A percentile compares a stretch with the other conserved stretches of the same genome.
phyloP scores from a whole-genome alignment of 2,329 filamentous ascomycete species.

The Aspergillus sp. region DNA sequence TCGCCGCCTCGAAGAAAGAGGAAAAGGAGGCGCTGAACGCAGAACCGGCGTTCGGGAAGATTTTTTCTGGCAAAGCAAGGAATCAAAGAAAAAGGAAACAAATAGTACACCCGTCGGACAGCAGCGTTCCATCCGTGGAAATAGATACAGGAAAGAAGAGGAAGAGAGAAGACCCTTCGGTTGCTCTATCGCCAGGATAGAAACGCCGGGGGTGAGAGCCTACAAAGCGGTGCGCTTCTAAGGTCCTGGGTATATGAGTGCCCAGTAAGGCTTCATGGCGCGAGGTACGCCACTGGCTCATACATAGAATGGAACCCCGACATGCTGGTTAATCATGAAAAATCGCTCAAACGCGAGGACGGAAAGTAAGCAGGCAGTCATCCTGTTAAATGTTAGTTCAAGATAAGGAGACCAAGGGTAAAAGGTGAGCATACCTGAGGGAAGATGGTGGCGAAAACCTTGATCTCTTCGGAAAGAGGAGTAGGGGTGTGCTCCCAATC shows the following conservation, averaged over 20 bases:
- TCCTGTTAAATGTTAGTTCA: conserved; percentile 60
- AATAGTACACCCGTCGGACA: conserved; percentile 8
- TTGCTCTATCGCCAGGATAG: conserved; percentile 34
- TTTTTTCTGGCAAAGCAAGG: conserved; percentile 12
- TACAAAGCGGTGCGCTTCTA: conserved; percentile 12
- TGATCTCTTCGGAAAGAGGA: conserved; percentile 85
- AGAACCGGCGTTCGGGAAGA: conserved; percentile 5
- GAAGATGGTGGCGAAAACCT: conserved; percentile 98
- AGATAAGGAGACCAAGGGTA: conserved; percentile 19
- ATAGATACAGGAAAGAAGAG: conserved; percentile 23
- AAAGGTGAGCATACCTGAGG: conserved; percentile 67
- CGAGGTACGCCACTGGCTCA: neutral
- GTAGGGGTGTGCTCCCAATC: conserved; percentile 92
- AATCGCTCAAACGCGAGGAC: conserved; percentile 44
- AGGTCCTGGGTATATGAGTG: neutral
- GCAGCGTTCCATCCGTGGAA: conserved; percentile 10
- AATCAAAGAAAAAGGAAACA: conserved; percentile 11
- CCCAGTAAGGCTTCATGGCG: neutral
- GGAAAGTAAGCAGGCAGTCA: conserved; percentile 79
- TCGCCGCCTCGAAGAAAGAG: conserved; percentile 1
- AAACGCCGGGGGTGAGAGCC: conserved; percentile 17
- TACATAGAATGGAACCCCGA: conserved; percentile 6
- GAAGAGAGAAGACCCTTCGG: conserved; percentile 18
- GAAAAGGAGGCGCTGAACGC: neutral
- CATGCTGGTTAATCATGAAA: conserved; percentile 5